These are phyloP conservation scores for Backusella liffmaniae DNA, from an alignment of 192 early-diverging fungal species.

Conservation along the genomic window DNA sequence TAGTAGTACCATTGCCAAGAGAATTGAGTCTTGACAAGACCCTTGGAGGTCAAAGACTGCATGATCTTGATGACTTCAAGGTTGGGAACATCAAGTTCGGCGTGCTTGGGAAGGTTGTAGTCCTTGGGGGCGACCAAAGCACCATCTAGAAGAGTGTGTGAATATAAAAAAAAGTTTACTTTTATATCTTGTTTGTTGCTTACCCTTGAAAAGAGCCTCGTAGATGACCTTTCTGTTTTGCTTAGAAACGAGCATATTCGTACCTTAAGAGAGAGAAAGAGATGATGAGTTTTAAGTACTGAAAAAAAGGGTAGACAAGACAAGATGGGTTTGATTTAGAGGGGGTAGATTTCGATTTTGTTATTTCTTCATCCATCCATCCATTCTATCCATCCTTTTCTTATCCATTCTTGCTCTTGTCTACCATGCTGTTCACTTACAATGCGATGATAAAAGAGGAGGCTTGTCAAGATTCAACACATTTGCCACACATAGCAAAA, in stretches of 20 bases:
- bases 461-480: conserved; percentile 12
- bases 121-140: conserved; percentile 99
- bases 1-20: conserved; percentile 99
- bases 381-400: not conserved
- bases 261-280: conserved; percentile 10
- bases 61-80: conserved; percentile 99
- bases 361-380: not conserved
- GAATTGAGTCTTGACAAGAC: conserved; percentile 94
- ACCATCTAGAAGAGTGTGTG: conserved; percentile 63
- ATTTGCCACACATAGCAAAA: not conserved
- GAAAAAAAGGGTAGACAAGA: not conserved
- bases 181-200: not conserved
- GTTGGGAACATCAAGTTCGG: conserved; percentile 97
- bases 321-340: not conserved
- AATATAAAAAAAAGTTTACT: no score
- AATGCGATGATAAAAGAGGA: conserved; percentile 25
- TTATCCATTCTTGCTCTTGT: not conserved
- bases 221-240: conserved; percentile 96
- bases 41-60: conserved; percentile 93
- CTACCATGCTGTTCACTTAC: conserved; percentile 10
- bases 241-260: conserved; percentile 95
- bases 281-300: not conserved
- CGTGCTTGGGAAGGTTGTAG: conserved; percentile 94
- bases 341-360: not conserved
- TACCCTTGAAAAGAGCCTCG: conserved; percentile 88